Evolutionary conservation across 257 asterid genomes (phyloP).

Genomic region (Anisodus acutangulus): DNA sequence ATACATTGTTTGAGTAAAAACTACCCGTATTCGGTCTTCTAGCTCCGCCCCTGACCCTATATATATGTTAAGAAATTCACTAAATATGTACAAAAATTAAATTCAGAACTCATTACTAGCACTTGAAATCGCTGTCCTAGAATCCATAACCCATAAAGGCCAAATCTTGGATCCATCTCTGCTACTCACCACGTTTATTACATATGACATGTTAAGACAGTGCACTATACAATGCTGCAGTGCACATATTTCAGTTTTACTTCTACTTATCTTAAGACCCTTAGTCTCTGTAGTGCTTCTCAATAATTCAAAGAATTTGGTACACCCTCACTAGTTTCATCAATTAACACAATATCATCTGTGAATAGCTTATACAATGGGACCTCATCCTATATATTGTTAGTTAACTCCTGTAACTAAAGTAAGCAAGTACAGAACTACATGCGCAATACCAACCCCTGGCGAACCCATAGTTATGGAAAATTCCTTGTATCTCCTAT

Average conservation of each 20-base stretch:
- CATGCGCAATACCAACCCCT: neutral
- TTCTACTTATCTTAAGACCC: neutral
- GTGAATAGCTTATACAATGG: neutral
- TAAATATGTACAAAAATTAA: neutral
- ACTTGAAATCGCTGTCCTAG: neutral
- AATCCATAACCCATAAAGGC: neutral
- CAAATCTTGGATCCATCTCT: constrained; percentile 2
- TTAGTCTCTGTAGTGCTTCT: neutral
- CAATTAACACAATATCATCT: neutral
- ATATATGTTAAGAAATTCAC: constrained; percentile 7
- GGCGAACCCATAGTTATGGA: neutral
- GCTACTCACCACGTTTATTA: neutral
- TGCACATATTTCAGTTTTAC: neutral
- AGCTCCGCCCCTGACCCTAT: neutral
- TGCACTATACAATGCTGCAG: neutral
- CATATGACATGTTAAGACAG: neutral
- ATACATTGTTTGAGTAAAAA: no score
- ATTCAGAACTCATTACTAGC: constrained; percentile 3
- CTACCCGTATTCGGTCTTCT: no score
- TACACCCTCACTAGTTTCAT: neutral
- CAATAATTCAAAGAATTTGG: neutral
- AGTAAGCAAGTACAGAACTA: neutral
- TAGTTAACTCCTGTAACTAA: constrained; percentile 5
- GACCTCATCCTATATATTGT: neutral
- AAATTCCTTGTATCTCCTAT: neutral